Evolutionary conservation across 2,329 filamentous ascomycete genomes (phyloP).

Genomic region (Didymellaceae sp.): DNA sequence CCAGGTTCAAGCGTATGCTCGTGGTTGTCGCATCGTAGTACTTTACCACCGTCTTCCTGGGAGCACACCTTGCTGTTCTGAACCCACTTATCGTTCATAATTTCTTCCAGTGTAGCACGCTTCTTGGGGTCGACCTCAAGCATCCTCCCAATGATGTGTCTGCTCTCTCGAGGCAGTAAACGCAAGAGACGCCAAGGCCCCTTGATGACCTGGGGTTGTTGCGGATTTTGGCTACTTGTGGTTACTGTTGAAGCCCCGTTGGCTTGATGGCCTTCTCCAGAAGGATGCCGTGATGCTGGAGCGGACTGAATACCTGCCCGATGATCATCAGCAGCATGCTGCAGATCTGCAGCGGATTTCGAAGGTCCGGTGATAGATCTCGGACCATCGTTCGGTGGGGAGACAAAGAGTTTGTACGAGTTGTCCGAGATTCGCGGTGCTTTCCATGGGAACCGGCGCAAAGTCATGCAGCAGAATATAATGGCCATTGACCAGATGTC

Average conservation of each 20-base stretch:
- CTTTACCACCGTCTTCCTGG: slow-evolving; percentile 74
- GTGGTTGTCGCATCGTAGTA: slow-evolving; percentile 78
- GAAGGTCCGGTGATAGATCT: slow-evolving; percentile 41
- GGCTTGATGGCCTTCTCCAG: slow-evolving; percentile 32
- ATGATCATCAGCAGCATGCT: slow-evolving; percentile 45
- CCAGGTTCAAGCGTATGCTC: slow-evolving; percentile 81
- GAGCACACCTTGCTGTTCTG: slow-evolving; percentile 81
- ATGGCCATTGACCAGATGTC: slow-evolving; percentile 99
- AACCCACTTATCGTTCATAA: slow-evolving; percentile 91
- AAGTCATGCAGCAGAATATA: slow-evolving; percentile 98
- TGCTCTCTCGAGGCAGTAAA: slow-evolving; percentile 84
- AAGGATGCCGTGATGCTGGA: slow-evolving; percentile 50
- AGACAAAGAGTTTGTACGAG: slow-evolving; percentile 90
- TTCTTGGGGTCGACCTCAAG: slow-evolving; percentile 84
- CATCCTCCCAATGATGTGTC: slow-evolving; percentile 91
- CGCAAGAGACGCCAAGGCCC: slow-evolving; percentile 91
- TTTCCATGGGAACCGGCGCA: slow-evolving; percentile 96
- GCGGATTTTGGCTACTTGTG: slow-evolving; percentile 52
- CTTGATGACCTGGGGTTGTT: slow-evolving; percentile 72
- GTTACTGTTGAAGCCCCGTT: slow-evolving; percentile 26
- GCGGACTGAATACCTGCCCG: slow-evolving; percentile 45
- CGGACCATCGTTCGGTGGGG: slow-evolving; percentile 69
- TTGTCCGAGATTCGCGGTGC: slow-evolving; percentile 90
- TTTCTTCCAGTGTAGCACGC: slow-evolving; percentile 83
- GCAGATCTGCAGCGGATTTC: slow-evolving; percentile 43